Percentiles rank a stretch among this genome's conserved stretches.
Conservation (phyloP, 352 stramenopile genomes). For the Phytophthora aleatoria region DNA sequence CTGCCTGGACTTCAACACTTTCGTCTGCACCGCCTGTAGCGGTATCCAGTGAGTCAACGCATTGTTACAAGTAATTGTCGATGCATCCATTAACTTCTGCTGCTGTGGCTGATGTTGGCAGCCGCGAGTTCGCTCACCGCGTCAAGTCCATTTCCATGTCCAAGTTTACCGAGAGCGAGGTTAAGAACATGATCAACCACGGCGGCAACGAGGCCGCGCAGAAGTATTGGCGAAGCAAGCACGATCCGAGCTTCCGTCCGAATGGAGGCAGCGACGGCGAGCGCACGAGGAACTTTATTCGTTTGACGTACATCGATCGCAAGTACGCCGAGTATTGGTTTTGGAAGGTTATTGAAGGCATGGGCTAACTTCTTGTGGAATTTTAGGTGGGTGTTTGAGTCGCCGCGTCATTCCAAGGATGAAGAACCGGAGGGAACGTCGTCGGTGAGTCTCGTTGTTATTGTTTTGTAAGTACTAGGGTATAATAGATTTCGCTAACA, state of each 20-base stretch:
- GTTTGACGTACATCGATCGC: slow-evolving; percentile 86
- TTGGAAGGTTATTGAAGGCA: not conserved
- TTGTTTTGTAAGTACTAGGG: not conserved
- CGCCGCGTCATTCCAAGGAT: slow-evolving; percentile 56
- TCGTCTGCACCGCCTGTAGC: slow-evolving; percentile 94
- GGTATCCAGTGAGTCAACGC: slow-evolving; percentile 88
- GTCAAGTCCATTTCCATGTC: slow-evolving; percentile 95
- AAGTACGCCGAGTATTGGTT: slow-evolving; percentile 49
- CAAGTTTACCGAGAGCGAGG: slow-evolving; percentile 92
- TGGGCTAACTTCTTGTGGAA: not conserved
- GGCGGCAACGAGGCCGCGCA: slow-evolving; percentile 90
- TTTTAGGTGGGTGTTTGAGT: slow-evolving; percentile 80
- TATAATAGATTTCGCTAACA: slow-evolving; percentile 1
- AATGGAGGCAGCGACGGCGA: slow-evolving; percentile 76
- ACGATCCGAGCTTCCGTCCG: slow-evolving; percentile 82
- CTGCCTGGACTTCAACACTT: slow-evolving; percentile 93
- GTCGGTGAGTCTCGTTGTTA: slow-evolving; percentile 37
- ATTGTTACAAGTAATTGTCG: not conserved
- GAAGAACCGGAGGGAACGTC: slow-evolving; percentile 40
- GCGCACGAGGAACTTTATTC: slow-evolving; percentile 89
- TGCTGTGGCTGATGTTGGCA: slow-evolving; percentile 23
- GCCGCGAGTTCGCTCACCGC: slow-evolving; percentile 91
- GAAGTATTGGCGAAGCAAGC: slow-evolving; percentile 85
- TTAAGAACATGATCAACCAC: slow-evolving; percentile 88
- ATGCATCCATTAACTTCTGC: not conserved